A percentile compares a stretch with the other conserved stretches of the same genome.
These are phyloP conservation scores for Macroventuria anomochaeta DNA, from an alignment of 2,329 filamentous ascomycete species.

Conservation along the genomic window DNA sequence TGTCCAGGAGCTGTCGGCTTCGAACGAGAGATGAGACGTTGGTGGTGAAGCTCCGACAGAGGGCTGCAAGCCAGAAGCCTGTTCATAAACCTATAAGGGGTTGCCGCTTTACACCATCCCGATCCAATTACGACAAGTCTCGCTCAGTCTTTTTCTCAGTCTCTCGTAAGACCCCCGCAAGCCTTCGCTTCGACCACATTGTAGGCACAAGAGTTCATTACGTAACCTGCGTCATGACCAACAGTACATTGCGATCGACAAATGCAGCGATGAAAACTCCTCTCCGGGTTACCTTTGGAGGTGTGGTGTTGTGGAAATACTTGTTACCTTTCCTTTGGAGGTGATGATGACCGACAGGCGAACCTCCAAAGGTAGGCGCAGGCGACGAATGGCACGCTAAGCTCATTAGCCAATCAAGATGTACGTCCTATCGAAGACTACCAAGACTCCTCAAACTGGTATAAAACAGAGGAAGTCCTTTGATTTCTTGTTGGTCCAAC, in stretches of 20 bases:
- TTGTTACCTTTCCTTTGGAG: constrained; percentile 12
- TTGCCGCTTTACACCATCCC: too few relatives aligned
- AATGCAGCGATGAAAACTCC: background rate
- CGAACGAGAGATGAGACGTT: background rate
- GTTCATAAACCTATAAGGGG: too few relatives aligned
- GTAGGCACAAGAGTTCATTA: background rate
- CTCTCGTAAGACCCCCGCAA: too few relatives aligned
- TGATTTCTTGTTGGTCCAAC: too few relatives aligned
- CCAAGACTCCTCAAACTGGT: background rate
- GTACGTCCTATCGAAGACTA: background rate
- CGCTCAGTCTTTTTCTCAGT: too few relatives aligned
- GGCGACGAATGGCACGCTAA: background rate
- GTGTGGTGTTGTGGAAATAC: constrained; percentile 3
- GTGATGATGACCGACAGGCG: constrained; percentile 8
- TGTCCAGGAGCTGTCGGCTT: too few relatives aligned
- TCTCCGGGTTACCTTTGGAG: constrained; percentile 11
- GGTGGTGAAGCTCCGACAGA: too few relatives aligned
- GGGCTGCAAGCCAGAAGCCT: too few relatives aligned
- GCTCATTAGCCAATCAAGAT: constrained; percentile 1
- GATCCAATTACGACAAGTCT: too few relatives aligned
- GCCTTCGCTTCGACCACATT: background rate
- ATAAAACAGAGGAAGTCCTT: background rate
- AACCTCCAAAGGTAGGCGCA: constrained; percentile 10
- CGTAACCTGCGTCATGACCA: background rate
- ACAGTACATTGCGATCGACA: background rate